Evolutionary conservation across 805 yeast species (phyloP).

Genomic region (Pichia sporocuriosa): DNA sequence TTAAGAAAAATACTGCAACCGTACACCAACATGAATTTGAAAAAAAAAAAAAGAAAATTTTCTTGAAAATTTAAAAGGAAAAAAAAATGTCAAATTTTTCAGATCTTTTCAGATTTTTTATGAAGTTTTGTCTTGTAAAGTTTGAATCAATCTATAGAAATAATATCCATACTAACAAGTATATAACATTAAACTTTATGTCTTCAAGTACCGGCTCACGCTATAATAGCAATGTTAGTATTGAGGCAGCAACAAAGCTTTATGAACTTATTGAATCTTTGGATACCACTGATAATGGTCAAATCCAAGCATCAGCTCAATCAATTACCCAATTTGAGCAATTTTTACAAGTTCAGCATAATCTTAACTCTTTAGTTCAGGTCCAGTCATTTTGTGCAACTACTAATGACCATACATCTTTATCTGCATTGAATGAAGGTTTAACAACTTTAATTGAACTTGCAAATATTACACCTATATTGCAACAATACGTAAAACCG

Average conservation of each 20-base stretch:
- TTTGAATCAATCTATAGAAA: no score
- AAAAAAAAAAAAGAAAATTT: background rate
- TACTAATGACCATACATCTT: constrained; percentile 44
- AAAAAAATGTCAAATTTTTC: constrained; percentile 1
- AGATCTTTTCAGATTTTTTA: no score
- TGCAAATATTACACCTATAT: constrained; percentile 16
- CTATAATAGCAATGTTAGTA: constrained; percentile 5
- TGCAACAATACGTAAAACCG: constrained; percentile 26
- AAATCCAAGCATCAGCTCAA: background rate
- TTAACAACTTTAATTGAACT: constrained; percentile 33
- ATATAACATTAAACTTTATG: no score
- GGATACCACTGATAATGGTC: constrained; percentile 10
- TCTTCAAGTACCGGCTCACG: background rate
- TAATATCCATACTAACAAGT: no score
- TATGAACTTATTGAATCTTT: constrained; percentile 14
- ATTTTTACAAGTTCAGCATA: constrained; percentile 27
- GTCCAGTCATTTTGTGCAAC: constrained; percentile 39
- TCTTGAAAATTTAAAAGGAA: no score
- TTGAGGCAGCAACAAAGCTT: constrained; percentile 14
- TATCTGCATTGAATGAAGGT: constrained; percentile 38
- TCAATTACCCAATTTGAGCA: constrained; percentile 16
- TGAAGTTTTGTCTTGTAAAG: no score
- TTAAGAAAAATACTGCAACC: background rate
- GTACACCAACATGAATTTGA: constrained; percentile 1
- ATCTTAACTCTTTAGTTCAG: constrained; percentile 30